phyloP scores from a whole-genome alignment of 306 rosid species.

The Styphnolobium japonicum region DNA sequence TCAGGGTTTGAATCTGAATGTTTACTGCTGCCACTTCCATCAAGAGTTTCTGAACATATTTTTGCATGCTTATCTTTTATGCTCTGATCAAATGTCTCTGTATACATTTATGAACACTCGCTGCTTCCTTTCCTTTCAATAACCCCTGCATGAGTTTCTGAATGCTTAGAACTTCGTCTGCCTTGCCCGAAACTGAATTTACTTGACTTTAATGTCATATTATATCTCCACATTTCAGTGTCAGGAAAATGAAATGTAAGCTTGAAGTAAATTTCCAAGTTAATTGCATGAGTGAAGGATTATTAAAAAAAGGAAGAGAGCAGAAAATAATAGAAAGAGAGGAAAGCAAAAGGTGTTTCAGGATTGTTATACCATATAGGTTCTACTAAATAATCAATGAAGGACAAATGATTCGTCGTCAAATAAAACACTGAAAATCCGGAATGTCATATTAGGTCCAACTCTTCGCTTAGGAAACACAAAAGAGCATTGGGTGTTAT shows the following conservation, averaged over 20 bases:
- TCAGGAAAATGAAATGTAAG: not conserved
- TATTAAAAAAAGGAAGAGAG: not conserved
- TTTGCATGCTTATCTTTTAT: conserved; percentile 3
- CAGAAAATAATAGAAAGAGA: not conserved
- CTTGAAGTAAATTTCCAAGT: not conserved
- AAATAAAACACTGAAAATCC: not conserved
- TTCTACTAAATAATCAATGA: not conserved
- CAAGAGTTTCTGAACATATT: not conserved
- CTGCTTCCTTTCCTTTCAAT: conserved; percentile 25
- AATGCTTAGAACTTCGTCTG: not conserved
- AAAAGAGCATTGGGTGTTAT: not conserved
- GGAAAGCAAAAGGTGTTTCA: not conserved
- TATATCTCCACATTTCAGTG: not conserved
- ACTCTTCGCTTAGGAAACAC: not conserved
- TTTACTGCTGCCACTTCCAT: conserved; percentile 6
- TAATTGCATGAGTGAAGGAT: not conserved
- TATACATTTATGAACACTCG: conserved; percentile 24
- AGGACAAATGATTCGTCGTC: not conserved
- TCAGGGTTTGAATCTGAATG: not conserved
- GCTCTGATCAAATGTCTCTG: conserved; percentile 24
- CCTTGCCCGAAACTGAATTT: conserved; percentile 24
- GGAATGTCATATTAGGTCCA: not conserved
- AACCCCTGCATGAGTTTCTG: conserved; percentile 21
- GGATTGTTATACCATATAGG: not conserved
- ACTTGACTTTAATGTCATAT: not conserved